phyloP scores from a whole-genome alignment of 2,329 filamentous ascomycete genomes.

The Alternaria longipes region DNA sequence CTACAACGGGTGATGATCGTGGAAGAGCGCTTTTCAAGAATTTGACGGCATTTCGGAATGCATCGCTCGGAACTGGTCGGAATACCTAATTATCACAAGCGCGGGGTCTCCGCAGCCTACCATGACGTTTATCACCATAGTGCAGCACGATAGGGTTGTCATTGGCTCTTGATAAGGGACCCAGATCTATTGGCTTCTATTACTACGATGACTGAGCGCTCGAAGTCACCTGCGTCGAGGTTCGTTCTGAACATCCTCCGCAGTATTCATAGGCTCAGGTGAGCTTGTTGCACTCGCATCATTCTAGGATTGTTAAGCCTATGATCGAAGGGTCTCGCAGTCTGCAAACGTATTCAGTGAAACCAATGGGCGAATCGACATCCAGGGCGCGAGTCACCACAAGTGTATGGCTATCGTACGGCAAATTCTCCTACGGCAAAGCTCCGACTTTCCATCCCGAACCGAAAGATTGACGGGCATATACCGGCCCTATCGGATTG shows the following conservation, averaged over 20 bases:
- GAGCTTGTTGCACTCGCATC: neutral
- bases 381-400: neutral
- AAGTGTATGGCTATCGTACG: neutral
- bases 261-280: neutral
- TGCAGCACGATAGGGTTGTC: neutral
- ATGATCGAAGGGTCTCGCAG: neutral
- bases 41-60: neutral
- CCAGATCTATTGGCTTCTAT: too few relatives aligned
- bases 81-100: neutral
- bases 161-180: too few relatives aligned
- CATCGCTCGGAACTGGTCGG: neutral
- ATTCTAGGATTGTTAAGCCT: too few relatives aligned
- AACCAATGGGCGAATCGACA: neutral
- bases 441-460: neutral
- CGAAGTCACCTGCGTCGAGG: too few relatives aligned
- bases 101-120: neutral
- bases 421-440: neutral
- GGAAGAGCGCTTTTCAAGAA: neutral
- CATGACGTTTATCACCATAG: neutral
- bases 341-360: neutral
- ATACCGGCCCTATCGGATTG: neutral
- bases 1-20: neutral
- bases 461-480: neutral
- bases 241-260: too few relatives aligned
- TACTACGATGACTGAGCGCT: too few relatives aligned